Percentiles rank a stretch among this genome's conserved stretches.
Conservation (phyloP, 306 rosid species). For the Lathyrus aphaca region DNA sequence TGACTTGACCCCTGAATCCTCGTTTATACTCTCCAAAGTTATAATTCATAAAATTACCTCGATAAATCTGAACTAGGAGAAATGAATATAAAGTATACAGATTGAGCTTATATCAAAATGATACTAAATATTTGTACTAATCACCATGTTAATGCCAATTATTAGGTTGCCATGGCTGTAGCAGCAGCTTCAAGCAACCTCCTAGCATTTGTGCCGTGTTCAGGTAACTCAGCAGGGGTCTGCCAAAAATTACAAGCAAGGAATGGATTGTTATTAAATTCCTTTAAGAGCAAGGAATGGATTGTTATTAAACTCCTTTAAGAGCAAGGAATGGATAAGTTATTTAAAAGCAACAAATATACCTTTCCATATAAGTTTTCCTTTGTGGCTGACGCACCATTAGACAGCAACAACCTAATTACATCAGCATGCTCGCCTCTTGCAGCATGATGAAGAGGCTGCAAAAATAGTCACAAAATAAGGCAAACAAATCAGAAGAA, state of each 20-base stretch:
- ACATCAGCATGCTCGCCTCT: constrained; percentile 85
- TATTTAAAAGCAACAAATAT: constrained; percentile 22
- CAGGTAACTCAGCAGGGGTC: constrained; percentile 77
- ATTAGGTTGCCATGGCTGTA: constrained; percentile 40
- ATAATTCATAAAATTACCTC: not conserved
- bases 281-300: not conserved
- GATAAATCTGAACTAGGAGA: constrained; percentile 17
- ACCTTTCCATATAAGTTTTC: constrained; percentile 79
- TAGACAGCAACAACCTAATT: constrained; percentile 59
- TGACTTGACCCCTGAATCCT: constrained; percentile 2
- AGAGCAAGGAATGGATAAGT: constrained; percentile 2
- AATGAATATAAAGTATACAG: constrained; percentile 23
- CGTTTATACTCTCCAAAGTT: constrained; percentile 16
- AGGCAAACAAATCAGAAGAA: constrained; percentile 16
- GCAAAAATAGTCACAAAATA: constrained; percentile 40
- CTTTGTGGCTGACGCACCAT: constrained; percentile 68
- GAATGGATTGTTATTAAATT: not conserved
- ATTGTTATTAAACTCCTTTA: constrained; percentile 9
- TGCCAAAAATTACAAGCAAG: constrained; percentile 36
- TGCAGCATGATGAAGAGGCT: constrained; percentile 97
- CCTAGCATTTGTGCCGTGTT: constrained; percentile 66
- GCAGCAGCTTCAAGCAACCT: constrained; percentile 64
- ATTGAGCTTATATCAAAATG: constrained; percentile 10
- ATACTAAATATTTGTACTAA: constrained; percentile 20
- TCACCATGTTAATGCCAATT: constrained; percentile 36